Evolutionary conservation across 2,329 filamentous ascomycete species (phyloP).

Genomic region (Onygena corvina): DNA sequence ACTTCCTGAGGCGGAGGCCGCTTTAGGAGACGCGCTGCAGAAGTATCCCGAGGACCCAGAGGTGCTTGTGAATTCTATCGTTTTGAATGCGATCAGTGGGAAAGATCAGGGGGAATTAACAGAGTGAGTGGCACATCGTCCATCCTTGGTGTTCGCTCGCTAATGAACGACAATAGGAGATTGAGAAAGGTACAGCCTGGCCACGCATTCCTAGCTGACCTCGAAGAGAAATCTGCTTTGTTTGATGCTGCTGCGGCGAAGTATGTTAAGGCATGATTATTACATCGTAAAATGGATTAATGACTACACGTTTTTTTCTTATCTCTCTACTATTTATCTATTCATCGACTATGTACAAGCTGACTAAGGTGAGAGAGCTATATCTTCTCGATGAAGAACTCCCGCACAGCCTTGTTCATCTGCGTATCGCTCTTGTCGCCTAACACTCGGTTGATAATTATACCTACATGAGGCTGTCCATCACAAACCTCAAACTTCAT

Average conservation of each 20-base stretch:
- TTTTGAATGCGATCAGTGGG: slow-evolving; percentile 64
- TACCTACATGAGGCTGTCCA: slow-evolving; percentile 33
- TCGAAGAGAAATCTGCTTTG: slow-evolving; percentile 72
- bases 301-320: too few species aligned
- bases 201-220: slow-evolving; percentile 60
- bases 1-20: slow-evolving; percentile 76
- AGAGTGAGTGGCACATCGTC: slow-evolving; percentile 38
- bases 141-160: not conserved
- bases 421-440: slow-evolving; percentile 27
- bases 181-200: slow-evolving; percentile 46
- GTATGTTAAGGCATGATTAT: slow-evolving; percentile 49
- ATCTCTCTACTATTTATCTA: too few species aligned
- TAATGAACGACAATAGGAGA: slow-evolving; percentile 21
- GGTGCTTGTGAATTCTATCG: slow-evolving; percentile 70
- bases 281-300: not conserved
- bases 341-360: too few species aligned
- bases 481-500: slow-evolving; percentile 28
- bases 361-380: too few species aligned
- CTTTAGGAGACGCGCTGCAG: slow-evolving; percentile 65
- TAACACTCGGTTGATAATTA: slow-evolving; percentile 31
- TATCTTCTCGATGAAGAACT: slow-evolving; percentile 22
- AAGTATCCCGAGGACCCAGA: slow-evolving; percentile 60
- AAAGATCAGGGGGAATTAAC: slow-evolving; percentile 54
- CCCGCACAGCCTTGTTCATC: slow-evolving; percentile 30
- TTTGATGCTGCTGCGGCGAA: slow-evolving; percentile 81